These are phyloP conservation scores for Primulina eburnea DNA, from an alignment of 257 asterid genomes.

Conservation along the genomic window DNA sequence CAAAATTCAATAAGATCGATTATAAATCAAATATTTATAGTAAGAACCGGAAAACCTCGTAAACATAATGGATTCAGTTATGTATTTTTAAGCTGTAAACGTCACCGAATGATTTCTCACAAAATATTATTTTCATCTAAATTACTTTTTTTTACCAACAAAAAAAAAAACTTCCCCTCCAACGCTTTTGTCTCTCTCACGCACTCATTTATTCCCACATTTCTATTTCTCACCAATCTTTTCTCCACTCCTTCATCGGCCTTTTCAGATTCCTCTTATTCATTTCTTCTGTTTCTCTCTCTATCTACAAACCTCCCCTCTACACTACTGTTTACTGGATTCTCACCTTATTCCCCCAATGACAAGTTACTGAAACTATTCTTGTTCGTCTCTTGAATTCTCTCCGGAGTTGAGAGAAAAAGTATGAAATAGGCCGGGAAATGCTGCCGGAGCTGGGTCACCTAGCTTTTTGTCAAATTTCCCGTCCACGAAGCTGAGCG, in stretches of 20 bases:
- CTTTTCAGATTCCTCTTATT: background rate
- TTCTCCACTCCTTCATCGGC: background rate
- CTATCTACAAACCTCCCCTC: slow-evolving; percentile 2
- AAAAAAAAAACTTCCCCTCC: no score
- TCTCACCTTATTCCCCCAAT: slow-evolving; percentile 18
- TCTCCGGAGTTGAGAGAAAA: background rate
- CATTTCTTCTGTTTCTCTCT: background rate
- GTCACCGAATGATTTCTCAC: no score
- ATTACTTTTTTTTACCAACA: no score
- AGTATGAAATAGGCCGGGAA: slow-evolving; percentile 15
- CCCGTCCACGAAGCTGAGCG: slow-evolving; percentile 15
- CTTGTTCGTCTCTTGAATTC: slow-evolving; percentile 5
- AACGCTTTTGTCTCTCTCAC: background rate
- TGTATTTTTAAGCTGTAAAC: no score
- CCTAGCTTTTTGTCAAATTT: slow-evolving; percentile 9
- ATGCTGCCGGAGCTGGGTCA: slow-evolving; percentile 30
- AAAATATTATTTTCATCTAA: no score
- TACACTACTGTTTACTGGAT: slow-evolving; percentile 17
- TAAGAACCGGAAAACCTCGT: no score
- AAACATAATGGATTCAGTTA: no score
- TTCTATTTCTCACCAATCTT: background rate
- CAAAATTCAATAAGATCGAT: no score
- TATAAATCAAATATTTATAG: no score
- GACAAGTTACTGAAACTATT: slow-evolving; percentile 18
- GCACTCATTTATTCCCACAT: background rate